Percentiles rank a stretch among this genome's conserved stretches.
phyloP scores from a whole-genome alignment of 495 filamentous ascomycete species.

The Penicillium parvum region DNA sequence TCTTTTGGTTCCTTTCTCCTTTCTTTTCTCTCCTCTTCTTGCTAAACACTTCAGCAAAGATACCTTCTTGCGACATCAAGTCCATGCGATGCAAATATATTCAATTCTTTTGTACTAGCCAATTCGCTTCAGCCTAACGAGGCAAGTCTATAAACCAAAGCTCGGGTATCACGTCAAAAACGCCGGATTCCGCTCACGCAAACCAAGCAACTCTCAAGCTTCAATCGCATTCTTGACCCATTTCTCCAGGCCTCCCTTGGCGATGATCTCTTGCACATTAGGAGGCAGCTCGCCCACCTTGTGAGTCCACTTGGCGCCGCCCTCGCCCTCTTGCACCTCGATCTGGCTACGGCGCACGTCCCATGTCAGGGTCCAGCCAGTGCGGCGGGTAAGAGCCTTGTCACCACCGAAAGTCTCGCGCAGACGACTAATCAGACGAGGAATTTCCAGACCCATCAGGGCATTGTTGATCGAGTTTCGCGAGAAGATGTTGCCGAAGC shows the following conservation, averaged over 20 bases:
- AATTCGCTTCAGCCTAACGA: neutral
- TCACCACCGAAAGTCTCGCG: conserved; percentile 54
- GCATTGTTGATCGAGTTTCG: conserved; percentile 93
- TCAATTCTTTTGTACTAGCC: neutral
- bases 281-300: conserved; percentile 81
- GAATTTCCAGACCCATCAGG: conserved; percentile 78
- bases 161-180: conserved; percentile 17
- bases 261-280: conserved; percentile 89
- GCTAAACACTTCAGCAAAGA: too few species aligned
- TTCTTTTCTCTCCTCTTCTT: too few species aligned
- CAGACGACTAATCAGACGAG: conserved; percentile 64
- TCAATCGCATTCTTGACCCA: conserved; percentile 64
- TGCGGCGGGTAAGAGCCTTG: conserved; percentile 69
- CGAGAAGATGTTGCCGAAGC: conserved; percentile 85
- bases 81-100: neutral
- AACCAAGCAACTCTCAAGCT: conserved; percentile 1
- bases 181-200: conserved; percentile 7
- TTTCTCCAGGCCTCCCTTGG: conserved; percentile 66
- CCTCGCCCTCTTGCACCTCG: conserved; percentile 61
- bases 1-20: too few species aligned
- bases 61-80: too few species aligned
- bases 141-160: conserved; percentile 12
- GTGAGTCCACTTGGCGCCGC: conserved; percentile 63
- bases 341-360: conserved; percentile 72
- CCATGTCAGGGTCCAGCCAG: conserved; percentile 87